Conservation (phyloP, 352 stramenopile species). For the Elongisporangium senticosum region DNA sequence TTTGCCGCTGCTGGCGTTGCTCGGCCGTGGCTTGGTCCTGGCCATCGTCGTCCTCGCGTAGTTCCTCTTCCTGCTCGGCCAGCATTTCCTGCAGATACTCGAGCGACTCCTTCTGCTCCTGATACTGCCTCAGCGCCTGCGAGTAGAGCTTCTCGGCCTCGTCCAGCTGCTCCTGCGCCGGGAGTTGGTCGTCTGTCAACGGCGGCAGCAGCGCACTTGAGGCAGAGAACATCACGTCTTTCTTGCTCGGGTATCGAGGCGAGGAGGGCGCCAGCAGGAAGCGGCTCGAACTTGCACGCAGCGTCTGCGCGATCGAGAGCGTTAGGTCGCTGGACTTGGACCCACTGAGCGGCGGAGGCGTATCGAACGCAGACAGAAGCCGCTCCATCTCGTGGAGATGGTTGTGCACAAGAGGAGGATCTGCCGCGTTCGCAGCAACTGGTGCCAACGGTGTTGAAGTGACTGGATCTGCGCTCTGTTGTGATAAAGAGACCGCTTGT, state of each 20-base stretch:
- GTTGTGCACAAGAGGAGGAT: background rate
- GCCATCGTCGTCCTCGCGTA: conserved; percentile 20
- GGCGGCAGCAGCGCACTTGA: background rate
- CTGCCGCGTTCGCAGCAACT: background rate
- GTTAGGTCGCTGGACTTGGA: conserved; percentile 5
- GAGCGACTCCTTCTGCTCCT: conserved; percentile 56
- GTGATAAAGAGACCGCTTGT: background rate
- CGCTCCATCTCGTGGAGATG: conserved; percentile 38
- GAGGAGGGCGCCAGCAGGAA: conserved; percentile 14
- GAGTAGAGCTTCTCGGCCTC: conserved; percentile 66
- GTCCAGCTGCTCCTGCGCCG: conserved; percentile 50
- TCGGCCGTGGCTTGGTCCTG: background rate
- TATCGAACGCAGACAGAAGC: conserved; percentile 21
- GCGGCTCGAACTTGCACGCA: conserved; percentile 15
- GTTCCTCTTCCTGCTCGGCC: conserved; percentile 38
- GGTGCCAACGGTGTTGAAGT: background rate
- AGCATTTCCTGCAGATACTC: conserved; percentile 59
- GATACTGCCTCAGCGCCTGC: conserved; percentile 59
- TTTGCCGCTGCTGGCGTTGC: background rate
- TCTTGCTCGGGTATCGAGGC: background rate
- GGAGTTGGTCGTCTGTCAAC: background rate
- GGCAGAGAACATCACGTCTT: background rate
- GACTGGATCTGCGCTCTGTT: background rate
- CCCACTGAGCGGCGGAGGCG: background rate
- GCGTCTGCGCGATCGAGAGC: background rate